Conservation (phyloP, 345 rosid species). For the Salix udensis region DNA sequence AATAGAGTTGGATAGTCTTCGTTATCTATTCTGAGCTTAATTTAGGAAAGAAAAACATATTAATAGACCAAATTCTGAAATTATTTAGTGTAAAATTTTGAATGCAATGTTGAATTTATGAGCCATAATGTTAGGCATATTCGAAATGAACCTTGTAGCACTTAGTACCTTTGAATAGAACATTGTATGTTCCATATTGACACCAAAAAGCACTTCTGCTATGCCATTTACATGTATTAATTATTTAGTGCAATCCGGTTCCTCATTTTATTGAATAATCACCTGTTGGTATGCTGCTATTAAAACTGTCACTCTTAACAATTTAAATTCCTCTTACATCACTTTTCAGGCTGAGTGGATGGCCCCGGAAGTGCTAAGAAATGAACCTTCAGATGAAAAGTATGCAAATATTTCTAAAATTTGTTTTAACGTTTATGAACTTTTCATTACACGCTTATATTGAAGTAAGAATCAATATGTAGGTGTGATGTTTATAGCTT, state of each 20-base stretch:
- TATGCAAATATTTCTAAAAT: slow-evolving; percentile 22
- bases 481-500: slow-evolving; percentile 95
- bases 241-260: background rate
- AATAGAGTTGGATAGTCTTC: background rate
- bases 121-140: background rate
- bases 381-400: slow-evolving; percentile 97
- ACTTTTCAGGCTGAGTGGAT: slow-evolving; percentile 90
- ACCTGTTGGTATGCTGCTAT: background rate
- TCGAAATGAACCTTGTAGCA: background rate
- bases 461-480: slow-evolving; percentile 15
- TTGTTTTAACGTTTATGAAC: background rate
- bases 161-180: background rate
- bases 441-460: slow-evolving; percentile 1
- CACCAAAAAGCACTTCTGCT: background rate
- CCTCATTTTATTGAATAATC: background rate
- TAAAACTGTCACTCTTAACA: background rate
- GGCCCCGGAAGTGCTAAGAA: slow-evolving; percentile 97
- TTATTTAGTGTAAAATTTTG: background rate
- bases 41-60: background rate
- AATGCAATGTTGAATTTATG: background rate
- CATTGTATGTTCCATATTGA: background rate
- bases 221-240: background rate
- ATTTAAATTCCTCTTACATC: slow-evolving; percentile 9
- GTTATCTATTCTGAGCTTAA: background rate
- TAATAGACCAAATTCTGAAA: background rate